Evolutionary conservation across 805 yeast genomes (phyloP), one percentile per base, ranked within the genome.

Genomic region (Lachancea waltii): DNA sequence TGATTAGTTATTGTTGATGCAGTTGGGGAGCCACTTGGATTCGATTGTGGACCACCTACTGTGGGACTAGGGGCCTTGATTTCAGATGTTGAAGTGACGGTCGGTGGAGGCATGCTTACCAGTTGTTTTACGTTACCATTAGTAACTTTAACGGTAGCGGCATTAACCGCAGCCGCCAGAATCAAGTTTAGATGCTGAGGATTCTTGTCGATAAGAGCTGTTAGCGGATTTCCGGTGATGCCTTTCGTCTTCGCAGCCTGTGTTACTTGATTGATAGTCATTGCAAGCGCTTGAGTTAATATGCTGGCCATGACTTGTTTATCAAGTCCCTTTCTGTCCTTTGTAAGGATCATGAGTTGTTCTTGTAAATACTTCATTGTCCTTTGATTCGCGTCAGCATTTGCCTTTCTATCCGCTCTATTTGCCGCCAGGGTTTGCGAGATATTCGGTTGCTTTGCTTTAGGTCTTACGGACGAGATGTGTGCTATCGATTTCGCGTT

Each of bases 231-330:
- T 15, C 86, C 85, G 1, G 79, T 77, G 42, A 84, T 79, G 13
- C 92, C 89, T 25, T 82, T 85, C 49, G 79, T 79, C 50, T 87
- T 85, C 0, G 95, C 95, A 6, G 89, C 89, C 48, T 80, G 89
- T 42, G 83, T 81, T 7, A 84, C 90, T 57, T 84, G 92, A 8
- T 94, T 90, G 45, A 89, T 86, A 0, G 95, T 90, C 67, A 89
- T 83, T 3, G 96, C 95, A 48, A 89, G 69, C 1, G 96, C 95
- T 50, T 84, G 87, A 7, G 96, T 89, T 49, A 89, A 68, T 38
- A 87, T 77, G 42, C 79, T 84, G 0, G 95, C 84, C 35, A 90
- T 85, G 5, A 86, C 77, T 18, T 82, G 87, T 27, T 85, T 84
- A 42, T 82, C 85, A 43, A 80, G 75, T 42, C 85, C 76, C 49